These are phyloP conservation scores for Pezicula radicicola DNA, from an alignment of 2,329 filamentous ascomycete genomes.

Conservation along the genomic window DNA sequence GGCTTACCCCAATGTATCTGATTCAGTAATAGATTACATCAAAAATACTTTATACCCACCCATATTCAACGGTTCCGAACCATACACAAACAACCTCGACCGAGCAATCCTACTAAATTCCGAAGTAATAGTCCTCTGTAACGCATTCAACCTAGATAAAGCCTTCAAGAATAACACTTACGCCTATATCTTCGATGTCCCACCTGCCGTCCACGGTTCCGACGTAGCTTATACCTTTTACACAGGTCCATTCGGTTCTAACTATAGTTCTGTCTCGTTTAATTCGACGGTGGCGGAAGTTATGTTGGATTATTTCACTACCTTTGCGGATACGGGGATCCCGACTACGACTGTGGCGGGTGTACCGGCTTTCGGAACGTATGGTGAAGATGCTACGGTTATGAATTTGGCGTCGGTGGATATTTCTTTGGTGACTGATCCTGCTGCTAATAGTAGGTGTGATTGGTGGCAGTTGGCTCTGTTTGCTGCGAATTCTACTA, in stretches of 20 bases:
- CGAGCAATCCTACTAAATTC: slow-evolving; percentile 20
- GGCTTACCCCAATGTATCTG: neutral
- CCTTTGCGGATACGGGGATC: neutral
- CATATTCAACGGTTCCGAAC: neutral
- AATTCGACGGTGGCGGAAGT: neutral
- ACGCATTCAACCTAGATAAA: neutral
- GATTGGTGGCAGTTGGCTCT: too few relatives aligned
- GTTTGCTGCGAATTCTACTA: too few relatives aligned
- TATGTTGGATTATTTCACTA: neutral
- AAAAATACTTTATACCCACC: slow-evolving; percentile 1
- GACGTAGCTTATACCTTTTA: slow-evolving; percentile 1
- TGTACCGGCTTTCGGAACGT: too few relatives aligned
- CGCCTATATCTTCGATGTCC: neutral
- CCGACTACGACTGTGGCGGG: too few relatives aligned
- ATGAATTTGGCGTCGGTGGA: too few relatives aligned
- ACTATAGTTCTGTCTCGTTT: neutral
- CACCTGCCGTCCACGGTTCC: neutral
- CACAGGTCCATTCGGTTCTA: neutral
- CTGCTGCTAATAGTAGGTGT: too few relatives aligned
- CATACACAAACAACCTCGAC: slow-evolving; percentile 31
- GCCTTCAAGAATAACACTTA: neutral
- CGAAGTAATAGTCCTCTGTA: neutral
- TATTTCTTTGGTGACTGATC: too few relatives aligned
- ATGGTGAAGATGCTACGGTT: too few relatives aligned
- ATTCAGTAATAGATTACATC: neutral